A percentile compares a stretch with the other conserved stretches of the same genome.
Evolutionary conservation across 257 asterid species (phyloP).

Genomic region (Catharanthus roseus): DNA sequence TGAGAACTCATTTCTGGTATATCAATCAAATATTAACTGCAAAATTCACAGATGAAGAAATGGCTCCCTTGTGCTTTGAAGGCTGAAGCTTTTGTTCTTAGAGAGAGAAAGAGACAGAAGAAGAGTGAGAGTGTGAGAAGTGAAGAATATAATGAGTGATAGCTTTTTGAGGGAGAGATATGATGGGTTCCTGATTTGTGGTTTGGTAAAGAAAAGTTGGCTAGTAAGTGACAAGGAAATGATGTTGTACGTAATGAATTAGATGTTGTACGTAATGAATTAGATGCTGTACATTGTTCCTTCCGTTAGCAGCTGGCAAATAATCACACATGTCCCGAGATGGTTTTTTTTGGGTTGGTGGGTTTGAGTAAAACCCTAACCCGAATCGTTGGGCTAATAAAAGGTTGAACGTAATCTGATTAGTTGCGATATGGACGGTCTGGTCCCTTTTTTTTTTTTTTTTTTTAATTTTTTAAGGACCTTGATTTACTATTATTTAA

Average conservation of each 20-base stretch:
- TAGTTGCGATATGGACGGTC: neutral
- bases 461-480: too few relatives aligned
- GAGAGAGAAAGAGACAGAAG: neutral
- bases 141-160: conserved; percentile 1
- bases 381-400: neutral
- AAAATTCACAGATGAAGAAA: neutral
- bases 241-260: neutral
- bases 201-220: neutral
- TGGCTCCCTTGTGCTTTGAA: neutral
- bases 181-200: neutral
- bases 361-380: conserved; percentile 16
- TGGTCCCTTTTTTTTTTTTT: too few relatives aligned
- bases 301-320: neutral
- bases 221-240: neutral
- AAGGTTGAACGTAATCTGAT: neutral
- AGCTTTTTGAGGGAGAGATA: neutral
- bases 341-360: neutral
- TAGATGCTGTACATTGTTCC: neutral
- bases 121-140: neutral
- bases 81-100: neutral
- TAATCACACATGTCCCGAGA: too few relatives aligned
- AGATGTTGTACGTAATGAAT: neutral
- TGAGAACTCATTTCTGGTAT: conserved; percentile 66
- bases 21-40: too few relatives aligned
- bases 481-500: too few relatives aligned